Percentiles rank a stretch among this genome's conserved stretches.
These are phyloP conservation scores for Termitomyces sp. DNA, from an alignment of 768 basidiomycete species.

Conservation along the genomic window DNA sequence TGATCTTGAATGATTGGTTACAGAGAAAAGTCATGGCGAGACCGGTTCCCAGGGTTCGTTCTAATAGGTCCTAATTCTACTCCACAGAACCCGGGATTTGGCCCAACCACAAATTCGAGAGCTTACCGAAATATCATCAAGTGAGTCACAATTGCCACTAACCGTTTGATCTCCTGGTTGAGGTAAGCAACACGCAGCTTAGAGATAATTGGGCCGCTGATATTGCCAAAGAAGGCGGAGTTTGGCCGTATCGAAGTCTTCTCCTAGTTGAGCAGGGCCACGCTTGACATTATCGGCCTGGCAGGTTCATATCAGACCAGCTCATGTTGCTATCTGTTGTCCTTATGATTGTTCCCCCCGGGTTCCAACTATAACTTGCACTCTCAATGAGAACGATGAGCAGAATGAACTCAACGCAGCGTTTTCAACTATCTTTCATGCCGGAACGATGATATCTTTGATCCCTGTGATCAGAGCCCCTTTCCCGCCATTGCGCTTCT, in stretches of 20 bases:
- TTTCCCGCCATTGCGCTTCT: conserved; percentile 25
- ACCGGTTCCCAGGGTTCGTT: too few relatives aligned
- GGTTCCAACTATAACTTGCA: conserved; percentile 24
- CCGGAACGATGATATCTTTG: conserved; percentile 26
- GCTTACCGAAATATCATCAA: conserved; percentile 50
- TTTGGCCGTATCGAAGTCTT: conserved; percentile 49
- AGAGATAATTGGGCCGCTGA: conserved; percentile 41
- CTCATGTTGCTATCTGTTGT: conserved; percentile 6
- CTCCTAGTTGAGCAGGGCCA: conserved; percentile 59
- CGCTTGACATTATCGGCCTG: conserved; percentile 73
- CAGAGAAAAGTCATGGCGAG: conserved; percentile 41
- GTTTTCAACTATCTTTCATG: conserved; percentile 38
- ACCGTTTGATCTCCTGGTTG: background rate
- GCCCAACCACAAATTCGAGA: conserved; percentile 52
- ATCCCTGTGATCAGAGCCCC: conserved; percentile 20
- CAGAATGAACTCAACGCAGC: conserved; percentile 41
- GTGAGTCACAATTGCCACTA: conserved; percentile 20
- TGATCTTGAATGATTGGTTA: background rate
- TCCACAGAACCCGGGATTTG: conserved; percentile 61
- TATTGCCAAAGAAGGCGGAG: conserved; percentile 19
- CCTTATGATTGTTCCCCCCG: conserved; percentile 24
- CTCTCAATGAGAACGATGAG: conserved; percentile 15
- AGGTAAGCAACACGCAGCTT: conserved; percentile 24
- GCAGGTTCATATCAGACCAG: conserved; percentile 38
- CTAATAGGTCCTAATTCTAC: background rate